Base-by-base conservation (phyloP, 345 rosid species). In the Boechera retrofracta region DNA sequence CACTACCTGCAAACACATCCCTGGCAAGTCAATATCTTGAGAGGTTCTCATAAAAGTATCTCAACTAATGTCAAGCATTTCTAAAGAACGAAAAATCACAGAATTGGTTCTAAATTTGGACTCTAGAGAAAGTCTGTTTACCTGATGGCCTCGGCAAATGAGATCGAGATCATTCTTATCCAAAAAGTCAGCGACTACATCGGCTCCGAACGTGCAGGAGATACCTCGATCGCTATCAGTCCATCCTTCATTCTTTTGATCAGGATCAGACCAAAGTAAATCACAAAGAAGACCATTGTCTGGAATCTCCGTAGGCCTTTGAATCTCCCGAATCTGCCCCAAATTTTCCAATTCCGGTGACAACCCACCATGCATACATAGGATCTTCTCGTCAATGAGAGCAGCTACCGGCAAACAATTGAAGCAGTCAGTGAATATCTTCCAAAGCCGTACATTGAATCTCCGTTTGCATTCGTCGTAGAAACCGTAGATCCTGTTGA, bases 91-190 rank as follows among this genome's bases (percentile, higher is more conserved):
- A 41, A 3, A 41, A 10, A 41, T 41, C 5, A 5, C 29, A 54
- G 10, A 26, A 2, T 9, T 21, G 16, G 44, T 39, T 62, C 42
- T 11, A 48, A 10, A 7, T 21, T 5, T 59, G 35, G 18, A 54
- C 36, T n/a, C 29, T 10, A 24, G 3, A 49, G n/a, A 54, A 18
- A 54, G 38, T 49, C 42, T 61, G 45, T 53, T 70, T 80, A 91
- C 99, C 97, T 96, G 99, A 85, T 96, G 99, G 35, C 98, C 99
- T 62, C 98, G 82, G 79, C 99, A 96, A 69, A 96, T 89, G 80
- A 96, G 96, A 72, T 96, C 99, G 28, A 96, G 92, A 75, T 96
- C 89, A 77, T 91, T 89, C 83, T 91, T 96, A 26, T 93, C 86
- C 91, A 91, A 87, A 53, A 96, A 96, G 71, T 96, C 94, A 31